Conservation (phyloP, 1,284 basidiomycete species). For the Marasmius oreades region DNA sequence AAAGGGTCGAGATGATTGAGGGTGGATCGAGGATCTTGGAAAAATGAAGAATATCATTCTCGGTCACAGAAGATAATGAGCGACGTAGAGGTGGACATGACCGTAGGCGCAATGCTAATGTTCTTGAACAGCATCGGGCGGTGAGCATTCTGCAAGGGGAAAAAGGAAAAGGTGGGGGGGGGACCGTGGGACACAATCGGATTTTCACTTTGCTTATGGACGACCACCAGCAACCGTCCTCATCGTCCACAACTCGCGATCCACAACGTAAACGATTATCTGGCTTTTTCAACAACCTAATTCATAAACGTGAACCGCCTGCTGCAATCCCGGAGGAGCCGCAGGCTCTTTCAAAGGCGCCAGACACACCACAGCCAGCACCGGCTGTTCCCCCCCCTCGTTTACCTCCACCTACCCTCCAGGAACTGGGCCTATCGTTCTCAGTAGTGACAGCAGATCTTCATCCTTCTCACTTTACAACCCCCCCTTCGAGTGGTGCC, state of each 20-base stretch:
- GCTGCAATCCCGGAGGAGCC: constrained; percentile 11
- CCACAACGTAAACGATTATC: constrained; percentile 64
- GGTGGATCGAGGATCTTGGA: constrained; percentile 53
- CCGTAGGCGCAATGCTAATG: background rate
- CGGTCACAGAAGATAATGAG: background rate
- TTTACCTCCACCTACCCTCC: constrained; percentile 63
- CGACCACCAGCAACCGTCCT: constrained; percentile 1
- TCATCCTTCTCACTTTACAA: constrained; percentile 70
- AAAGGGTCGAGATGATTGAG: constrained; percentile 63
- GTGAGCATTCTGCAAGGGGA: background rate
- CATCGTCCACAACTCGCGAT: constrained; percentile 3
- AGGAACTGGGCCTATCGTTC: constrained; percentile 72
- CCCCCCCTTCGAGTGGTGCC: constrained; percentile 70
- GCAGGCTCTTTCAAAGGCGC: constrained; percentile 36
- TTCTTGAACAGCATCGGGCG: background rate
- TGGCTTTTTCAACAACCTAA: constrained; percentile 76
- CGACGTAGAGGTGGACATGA: background rate
- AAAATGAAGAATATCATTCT: constrained; percentile 58
- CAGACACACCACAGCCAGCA: constrained; percentile 49
- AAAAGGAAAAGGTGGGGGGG: background rate
- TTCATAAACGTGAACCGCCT: constrained; percentile 60
- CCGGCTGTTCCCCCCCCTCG: constrained; percentile 65
- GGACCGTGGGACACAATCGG: background rate
- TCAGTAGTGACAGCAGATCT: constrained; percentile 63
- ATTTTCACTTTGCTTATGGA: background rate